Base-by-base conservation (phyloP, 345 rosid genomes). In the Pistacia integerrima region DNA sequence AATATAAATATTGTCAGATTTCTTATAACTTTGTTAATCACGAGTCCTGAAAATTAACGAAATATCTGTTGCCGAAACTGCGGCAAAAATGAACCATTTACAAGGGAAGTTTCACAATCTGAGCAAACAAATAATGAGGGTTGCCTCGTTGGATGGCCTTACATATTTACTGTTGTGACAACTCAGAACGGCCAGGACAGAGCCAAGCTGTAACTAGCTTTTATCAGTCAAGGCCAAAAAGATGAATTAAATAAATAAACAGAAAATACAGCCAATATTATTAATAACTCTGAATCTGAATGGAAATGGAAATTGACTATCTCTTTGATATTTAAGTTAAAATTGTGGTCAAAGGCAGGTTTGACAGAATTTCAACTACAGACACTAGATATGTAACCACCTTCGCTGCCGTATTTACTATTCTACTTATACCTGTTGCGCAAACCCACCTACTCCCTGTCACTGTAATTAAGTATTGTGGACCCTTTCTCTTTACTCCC, bases 401-500 rank as follows among this genome's bases (percentile, higher is more conserved):
- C 12, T 61, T 61, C 54, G 49, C 69, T 30, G 77, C 49, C 69
- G 30, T 25, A 74, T 79, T 79, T 79, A 74, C 56, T 67, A n/a
- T 46, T 17, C 57, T 46, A 12, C 66, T 11, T 25, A 25, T 56
- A 18, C 6, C 1, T 54, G 46, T 58, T 52, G 38, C 74, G 59
- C 82, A 17, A 18, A 38, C 57, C 17, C 79, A 70, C 72, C 82
- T 17, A 75, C 76, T 17, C 5, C 64, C 69, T 75, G 76, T 16
- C 52, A 64, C 63, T 9, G 54, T 59, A 74, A 64, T 75, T 22
- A 22, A 20, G 73, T 16, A 13, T 25, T 14, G 28, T 60, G 66
- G 71, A 8, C 71, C 66, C 61, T 44, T 46, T 18, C 16, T 3
- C 33, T 73, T 1, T 11, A 17, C 56, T 63, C 12, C 2, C 44